phyloP scores from a whole-genome alignment of 2,329 filamentous ascomycete genomes.

The Myrmaecium sp. region DNA sequence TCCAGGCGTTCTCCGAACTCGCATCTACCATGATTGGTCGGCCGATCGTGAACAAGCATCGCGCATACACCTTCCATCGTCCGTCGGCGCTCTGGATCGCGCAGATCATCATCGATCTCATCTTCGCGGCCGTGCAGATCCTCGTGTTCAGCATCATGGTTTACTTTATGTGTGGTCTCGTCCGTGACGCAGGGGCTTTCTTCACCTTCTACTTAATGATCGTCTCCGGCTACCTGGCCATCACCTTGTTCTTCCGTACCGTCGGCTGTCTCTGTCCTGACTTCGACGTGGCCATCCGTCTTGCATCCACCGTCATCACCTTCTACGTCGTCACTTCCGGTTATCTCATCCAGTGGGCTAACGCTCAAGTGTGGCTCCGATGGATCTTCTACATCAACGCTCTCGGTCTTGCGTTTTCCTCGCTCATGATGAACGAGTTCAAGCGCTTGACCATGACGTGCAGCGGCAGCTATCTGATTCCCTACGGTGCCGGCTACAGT shows the following conservation, averaged over 20 bases:
- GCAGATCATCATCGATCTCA: constrained; percentile 62
- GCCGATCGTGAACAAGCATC: constrained; percentile 68
- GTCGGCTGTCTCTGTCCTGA: constrained; percentile 62
- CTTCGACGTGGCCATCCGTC: constrained; percentile 71
- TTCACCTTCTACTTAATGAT: constrained; percentile 74
- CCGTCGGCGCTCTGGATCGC: constrained; percentile 72
- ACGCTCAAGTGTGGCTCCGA: constrained; percentile 56
- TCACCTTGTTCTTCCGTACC: constrained; percentile 76
- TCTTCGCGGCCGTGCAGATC: constrained; percentile 55
- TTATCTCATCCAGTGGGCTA: constrained; percentile 67
- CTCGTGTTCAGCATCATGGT: constrained; percentile 47
- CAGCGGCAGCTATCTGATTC: constrained; percentile 49
- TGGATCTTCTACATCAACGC: constrained; percentile 72
- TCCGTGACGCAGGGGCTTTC: constrained; percentile 57
- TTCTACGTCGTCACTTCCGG: constrained; percentile 68
- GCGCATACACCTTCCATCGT: constrained; percentile 66
- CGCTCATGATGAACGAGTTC: constrained; percentile 82
- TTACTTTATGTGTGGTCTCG: constrained; percentile 78
- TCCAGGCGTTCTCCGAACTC: constrained; percentile 68
- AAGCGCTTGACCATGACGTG: constrained; percentile 51
- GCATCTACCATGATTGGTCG: constrained; percentile 59
- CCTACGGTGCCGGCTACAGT: constrained; percentile 50
- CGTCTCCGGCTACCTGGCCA: constrained; percentile 54
- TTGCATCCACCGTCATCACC: constrained; percentile 62
- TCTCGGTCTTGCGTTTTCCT: constrained; percentile 56